These are phyloP conservation scores for Candida koratica DNA, from an alignment of 805 yeast genomes.

Conservation along the genomic window DNA sequence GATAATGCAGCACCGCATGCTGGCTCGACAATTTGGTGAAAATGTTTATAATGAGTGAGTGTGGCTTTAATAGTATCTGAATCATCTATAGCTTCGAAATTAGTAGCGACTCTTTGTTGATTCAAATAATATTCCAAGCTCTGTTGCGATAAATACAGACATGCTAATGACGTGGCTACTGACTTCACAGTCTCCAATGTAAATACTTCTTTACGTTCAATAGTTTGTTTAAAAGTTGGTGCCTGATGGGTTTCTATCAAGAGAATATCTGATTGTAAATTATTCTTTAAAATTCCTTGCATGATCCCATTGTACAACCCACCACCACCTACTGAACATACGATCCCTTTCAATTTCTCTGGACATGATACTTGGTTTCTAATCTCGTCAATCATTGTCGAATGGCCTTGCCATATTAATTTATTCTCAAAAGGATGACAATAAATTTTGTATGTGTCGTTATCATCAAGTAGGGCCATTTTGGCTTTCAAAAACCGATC, in stretches of 20 bases:
- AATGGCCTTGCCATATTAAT: conserved; percentile 32
- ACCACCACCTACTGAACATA: conserved; percentile 35
- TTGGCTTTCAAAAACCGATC: conserved; percentile 21
- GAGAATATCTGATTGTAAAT: conserved; percentile 17
- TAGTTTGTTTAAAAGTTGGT: conserved; percentile 23
- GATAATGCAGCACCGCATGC: conserved; percentile 33
- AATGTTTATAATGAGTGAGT: conserved; percentile 20
- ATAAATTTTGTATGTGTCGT: conserved; percentile 20
- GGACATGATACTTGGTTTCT: conserved; percentile 7
- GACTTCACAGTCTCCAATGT: conserved; percentile 22
- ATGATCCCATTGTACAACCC: conserved; percentile 34
- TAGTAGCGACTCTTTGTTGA: conserved; percentile 17
- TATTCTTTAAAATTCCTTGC: conserved; percentile 20
- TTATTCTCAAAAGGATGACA: conserved; percentile 34
- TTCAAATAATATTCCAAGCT: conserved; percentile 19
- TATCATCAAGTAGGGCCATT: conserved; percentile 15
- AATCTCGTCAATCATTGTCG: conserved; percentile 25
- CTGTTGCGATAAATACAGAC: conserved; percentile 25
- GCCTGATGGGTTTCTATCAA: conserved; percentile 30
- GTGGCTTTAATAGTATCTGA: conserved; percentile 24
- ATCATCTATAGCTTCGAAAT: conserved; percentile 22
- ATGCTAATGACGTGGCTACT: conserved; percentile 26
- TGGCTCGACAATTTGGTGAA: conserved; percentile 25
- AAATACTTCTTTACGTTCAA: conserved; percentile 20
- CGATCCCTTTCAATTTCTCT: conserved; percentile 21